Conservation (phyloP, 768 basidiomycete species). For the Russula lepida region DNA sequence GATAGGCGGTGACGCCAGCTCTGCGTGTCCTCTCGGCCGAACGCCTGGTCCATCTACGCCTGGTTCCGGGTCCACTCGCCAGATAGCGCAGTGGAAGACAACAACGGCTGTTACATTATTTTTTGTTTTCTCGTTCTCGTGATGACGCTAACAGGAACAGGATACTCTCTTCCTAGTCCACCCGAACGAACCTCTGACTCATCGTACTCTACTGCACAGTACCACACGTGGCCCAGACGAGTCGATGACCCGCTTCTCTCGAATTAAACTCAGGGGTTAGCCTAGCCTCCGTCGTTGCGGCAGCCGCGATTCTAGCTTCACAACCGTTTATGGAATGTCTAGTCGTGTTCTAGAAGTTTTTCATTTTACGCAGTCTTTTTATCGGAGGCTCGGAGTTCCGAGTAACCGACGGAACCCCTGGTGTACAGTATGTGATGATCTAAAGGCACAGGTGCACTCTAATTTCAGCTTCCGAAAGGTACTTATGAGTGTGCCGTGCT, state of each 20-base stretch:
- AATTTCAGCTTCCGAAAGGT: background rate
- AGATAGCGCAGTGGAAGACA: background rate
- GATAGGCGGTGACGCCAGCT: background rate
- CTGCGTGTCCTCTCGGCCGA: slow-evolving; percentile 37
- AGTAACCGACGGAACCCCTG: background rate
- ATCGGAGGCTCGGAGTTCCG: background rate
- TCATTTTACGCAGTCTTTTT: background rate
- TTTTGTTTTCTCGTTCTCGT: background rate
- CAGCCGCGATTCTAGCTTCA: too few relatives aligned
- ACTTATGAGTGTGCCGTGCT: background rate
- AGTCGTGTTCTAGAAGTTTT: background rate
- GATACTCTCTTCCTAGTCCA: background rate
- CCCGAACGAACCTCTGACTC: too few relatives aligned
- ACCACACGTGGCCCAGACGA: background rate
- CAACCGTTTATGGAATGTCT: too few relatives aligned
- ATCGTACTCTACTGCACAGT: background rate
- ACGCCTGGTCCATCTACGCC: slow-evolving; percentile 56
- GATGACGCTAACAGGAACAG: background rate
- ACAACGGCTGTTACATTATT: slow-evolving; percentile 31
- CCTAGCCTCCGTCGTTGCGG: background rate
- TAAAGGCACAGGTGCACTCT: background rate
- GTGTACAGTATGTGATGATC: background rate
- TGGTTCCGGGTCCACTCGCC: slow-evolving; percentile 52
- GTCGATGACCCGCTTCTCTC: background rate
- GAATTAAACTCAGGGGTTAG: background rate